These are phyloP conservation scores for Marsdenia floribunda DNA, from an alignment of 257 asterid species.

Conservation along the genomic window DNA sequence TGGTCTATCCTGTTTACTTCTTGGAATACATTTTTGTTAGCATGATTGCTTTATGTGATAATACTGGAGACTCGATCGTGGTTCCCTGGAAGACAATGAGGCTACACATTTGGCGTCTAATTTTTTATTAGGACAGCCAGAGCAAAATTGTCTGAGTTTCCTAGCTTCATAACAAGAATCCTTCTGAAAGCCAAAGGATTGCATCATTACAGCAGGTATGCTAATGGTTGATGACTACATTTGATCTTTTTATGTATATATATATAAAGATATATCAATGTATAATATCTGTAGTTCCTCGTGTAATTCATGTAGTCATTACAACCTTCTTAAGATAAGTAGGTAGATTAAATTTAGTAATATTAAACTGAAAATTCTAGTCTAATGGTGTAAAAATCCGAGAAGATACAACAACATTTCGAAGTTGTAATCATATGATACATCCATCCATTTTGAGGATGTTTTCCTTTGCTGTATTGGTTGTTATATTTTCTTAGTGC, in stretches of 20 bases:
- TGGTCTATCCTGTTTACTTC: background rate
- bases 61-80: slow-evolving; percentile 1
- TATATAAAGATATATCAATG: slow-evolving; percentile 6
- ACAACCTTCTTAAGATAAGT: background rate
- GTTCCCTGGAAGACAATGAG: background rate
- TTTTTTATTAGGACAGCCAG: slow-evolving; percentile 8
- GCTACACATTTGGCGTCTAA: background rate
- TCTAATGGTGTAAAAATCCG: background rate
- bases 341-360: background rate
- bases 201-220: background rate
- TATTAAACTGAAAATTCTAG: background rate
- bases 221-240: background rate
- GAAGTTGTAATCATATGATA: background rate
- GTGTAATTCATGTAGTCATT: slow-evolving; percentile 5
- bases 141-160: background rate
- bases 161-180: background rate
- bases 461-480: background rate
- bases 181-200: background rate
- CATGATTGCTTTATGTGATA: background rate
- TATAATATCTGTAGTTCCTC: slow-evolving; percentile 9
- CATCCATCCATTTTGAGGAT: background rate
- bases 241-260: slow-evolving; percentile 2
- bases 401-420: background rate
- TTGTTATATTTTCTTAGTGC: no score
- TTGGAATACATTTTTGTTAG: slow-evolving; percentile 1